phyloP scores from a whole-genome alignment of 2,329 filamentous ascomycete species.

The Cladosporium austrohemisphaericum region DNA sequence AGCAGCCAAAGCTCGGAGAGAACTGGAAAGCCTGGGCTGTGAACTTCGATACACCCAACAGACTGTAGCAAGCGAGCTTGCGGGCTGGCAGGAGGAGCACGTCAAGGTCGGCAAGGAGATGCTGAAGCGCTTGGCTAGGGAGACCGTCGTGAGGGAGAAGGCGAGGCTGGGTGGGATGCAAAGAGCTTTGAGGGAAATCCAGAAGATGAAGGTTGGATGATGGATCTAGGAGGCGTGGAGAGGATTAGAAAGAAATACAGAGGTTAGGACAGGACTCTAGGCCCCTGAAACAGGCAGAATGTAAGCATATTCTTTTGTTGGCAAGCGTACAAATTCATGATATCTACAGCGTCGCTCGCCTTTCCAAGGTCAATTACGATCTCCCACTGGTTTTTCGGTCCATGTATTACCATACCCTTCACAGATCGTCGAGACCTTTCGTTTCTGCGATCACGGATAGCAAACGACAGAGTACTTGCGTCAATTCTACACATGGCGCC shows the following conservation, averaged over 20 bases:
- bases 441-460: too few species aligned
- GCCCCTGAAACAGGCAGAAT: neutral
- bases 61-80: constrained; percentile 84
- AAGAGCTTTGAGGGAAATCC: constrained; percentile 65
- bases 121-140: constrained; percentile 69
- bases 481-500: too few species aligned
- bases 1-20: constrained; percentile 64
- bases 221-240: neutral
- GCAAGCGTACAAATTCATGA: too few species aligned
- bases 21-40: constrained; percentile 69
- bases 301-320: neutral
- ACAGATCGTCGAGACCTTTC: too few species aligned
- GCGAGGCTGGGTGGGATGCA: constrained; percentile 76
- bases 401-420: too few species aligned
- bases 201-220: constrained; percentile 15
- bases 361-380: too few species aligned
- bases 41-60: constrained; percentile 91
- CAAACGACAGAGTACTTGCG: too few species aligned
- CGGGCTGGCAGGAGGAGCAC: constrained; percentile 89
- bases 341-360: too few species aligned
- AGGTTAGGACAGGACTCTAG: constrained; percentile 7
- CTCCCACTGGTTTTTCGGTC: too few species aligned
- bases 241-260: neutral
- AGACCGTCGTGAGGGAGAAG: constrained; percentile 75
- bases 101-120: constrained; percentile 71